These are phyloP conservation scores for Aspergillus avenaceus DNA, from an alignment of 495 filamentous ascomycete species.

Conservation along the genomic window DNA sequence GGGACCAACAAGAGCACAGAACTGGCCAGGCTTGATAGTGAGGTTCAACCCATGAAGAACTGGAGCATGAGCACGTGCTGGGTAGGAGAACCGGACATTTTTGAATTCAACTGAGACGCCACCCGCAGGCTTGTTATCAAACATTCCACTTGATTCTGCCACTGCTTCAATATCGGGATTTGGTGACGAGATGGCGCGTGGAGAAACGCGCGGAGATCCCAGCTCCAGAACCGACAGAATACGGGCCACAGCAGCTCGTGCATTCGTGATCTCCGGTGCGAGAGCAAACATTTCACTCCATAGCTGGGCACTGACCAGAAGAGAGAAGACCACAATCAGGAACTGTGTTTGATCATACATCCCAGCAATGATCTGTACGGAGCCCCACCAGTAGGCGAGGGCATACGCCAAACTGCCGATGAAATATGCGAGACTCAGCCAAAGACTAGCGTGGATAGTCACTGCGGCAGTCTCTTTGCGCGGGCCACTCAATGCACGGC, in stretches of 20 bases:
- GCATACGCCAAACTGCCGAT: conserved; percentile 54
- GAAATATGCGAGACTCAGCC: conserved; percentile 52
- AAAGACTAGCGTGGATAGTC: conserved; percentile 44
- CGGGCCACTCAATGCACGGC: conserved; percentile 34
- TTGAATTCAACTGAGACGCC: conserved; percentile 24
- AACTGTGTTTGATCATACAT: conserved; percentile 57
- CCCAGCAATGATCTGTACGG: conserved; percentile 53
- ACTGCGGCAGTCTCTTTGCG: conserved; percentile 44
- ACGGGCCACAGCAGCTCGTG: no score
- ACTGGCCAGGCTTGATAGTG: conserved; percentile 52
- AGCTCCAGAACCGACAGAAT: no score
- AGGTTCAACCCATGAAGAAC: conserved; percentile 54
- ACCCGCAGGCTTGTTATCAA: no score
- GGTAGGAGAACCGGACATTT: conserved; percentile 57
- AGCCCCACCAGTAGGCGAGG: conserved; percentile 68
- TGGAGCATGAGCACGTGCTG: conserved; percentile 49
- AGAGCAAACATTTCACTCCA: conserved; percentile 66
- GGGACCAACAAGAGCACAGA: conserved; percentile 54
- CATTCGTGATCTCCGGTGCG: conserved; percentile 57
- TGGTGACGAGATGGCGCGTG: no score
- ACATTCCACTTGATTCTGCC: no score
- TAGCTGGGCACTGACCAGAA: conserved; percentile 54
- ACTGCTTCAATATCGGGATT: no score
- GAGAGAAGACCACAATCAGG: conserved; percentile 58
- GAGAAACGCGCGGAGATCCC: no score